phyloP scores from a whole-genome alignment of 2,329 filamentous ascomycete genomes.

The Sporothrix dimorphospora region DNA sequence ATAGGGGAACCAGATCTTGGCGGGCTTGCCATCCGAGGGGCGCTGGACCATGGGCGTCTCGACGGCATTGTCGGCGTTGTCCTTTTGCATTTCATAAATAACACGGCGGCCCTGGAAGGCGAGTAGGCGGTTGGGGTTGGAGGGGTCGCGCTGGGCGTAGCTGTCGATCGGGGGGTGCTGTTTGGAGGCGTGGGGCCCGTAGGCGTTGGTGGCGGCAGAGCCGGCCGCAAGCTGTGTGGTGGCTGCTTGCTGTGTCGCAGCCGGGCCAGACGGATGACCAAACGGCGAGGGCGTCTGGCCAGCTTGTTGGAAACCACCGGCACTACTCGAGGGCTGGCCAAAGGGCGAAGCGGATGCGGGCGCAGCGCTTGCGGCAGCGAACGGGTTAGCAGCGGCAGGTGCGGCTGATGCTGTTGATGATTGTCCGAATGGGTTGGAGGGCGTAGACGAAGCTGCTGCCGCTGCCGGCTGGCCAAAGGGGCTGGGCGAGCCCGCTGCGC shows the following conservation, averaged over 20 bases:
- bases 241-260: background rate
- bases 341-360: conserved; percentile 25
- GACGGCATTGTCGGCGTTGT: conserved; percentile 39
- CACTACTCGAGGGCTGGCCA: conserved; percentile 15
- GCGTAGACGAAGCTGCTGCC: background rate
- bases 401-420: background rate
- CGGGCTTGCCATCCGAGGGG: conserved; percentile 39
- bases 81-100: conserved; percentile 41
- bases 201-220: background rate
- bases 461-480: conserved; percentile 39
- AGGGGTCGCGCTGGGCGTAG: conserved; percentile 37
- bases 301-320: conserved; percentile 24
- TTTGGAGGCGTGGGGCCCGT: conserved; percentile 35
- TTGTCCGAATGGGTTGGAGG: conserved; percentile 21
- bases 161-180: conserved; percentile 40
- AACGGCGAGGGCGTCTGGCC: conserved; percentile 21
- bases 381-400: conserved; percentile 11
- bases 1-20: conserved; percentile 72
- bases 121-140: conserved; percentile 34
- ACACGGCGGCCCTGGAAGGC: conserved; percentile 42
- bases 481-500: conserved; percentile 31
- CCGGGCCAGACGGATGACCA: conserved; percentile 12
- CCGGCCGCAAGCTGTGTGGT: background rate
- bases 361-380: background rate
- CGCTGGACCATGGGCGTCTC: conserved; percentile 35